Base-by-base conservation (phyloP, 768 basidiomycete species). In the Kwoniella europaea region DNA sequence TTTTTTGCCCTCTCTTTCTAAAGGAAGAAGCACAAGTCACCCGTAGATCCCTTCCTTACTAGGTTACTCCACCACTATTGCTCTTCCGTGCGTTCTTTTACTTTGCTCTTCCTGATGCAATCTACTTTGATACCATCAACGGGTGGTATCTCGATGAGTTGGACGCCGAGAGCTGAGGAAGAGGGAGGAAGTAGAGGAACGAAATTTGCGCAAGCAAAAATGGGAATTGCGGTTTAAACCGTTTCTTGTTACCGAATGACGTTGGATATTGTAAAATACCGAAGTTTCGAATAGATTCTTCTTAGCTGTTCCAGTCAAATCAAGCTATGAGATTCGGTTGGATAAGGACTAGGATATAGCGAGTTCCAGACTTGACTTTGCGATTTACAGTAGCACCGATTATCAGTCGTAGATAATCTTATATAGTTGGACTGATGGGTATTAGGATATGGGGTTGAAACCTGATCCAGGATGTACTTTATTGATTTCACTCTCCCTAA, bases 21-120 rank as follows among this genome's bases (percentile, higher is more conserved):
- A 15, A 50, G 12, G 18, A 50, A 50, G 46, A 50, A 15, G 46
- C 46, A 16, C 46, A 16, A 50, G 46, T 50, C 46, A 50, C 46
- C 46, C 46, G 46, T 50, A 50, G 46, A 50, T 50, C 46, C 46
- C 46, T 50, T 50, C 16, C 13, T 15, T 50, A 15, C 46, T 50
- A 10, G 46, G 46, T 50, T 10, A 16, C 10, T 13, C 5, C 57
- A 24, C 57, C 57, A 24, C 27, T 27, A 7, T 35, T 35, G 35
- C 35, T 35, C 35, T 58, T 24, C 57, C 57, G 57, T 58, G 57
- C 57, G 57, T 58, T 58, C 57, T 58, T 13, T 35, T 35, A 9
- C 15, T 24, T 27, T 58, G 57, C 57, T 58, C 27, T 41, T 16
- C 57, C 27, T 29, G 57, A 35, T 29, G 57, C 29, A 13, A 13